Evolutionary conservation across 2,329 filamentous ascomycete species (phyloP), one percentile per base, ranked within the genome.

Genomic region (Didymella exigua): DNA sequence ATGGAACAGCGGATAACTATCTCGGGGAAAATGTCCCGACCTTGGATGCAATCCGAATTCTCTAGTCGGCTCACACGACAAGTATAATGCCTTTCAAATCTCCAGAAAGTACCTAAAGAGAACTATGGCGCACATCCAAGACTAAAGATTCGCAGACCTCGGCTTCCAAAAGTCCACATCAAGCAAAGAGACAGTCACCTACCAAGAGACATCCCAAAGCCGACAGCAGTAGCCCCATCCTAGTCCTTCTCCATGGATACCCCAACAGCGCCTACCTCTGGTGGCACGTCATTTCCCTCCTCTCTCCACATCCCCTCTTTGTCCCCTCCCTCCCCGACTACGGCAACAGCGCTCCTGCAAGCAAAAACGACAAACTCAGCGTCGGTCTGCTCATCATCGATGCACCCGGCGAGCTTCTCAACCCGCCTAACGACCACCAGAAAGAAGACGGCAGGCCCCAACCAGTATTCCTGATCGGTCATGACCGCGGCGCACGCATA

Each of bases 401-500:
- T 2, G 68, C 68, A 4, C 49, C 73, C 3, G 52, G 62, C 26
- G 62, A 63, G 1, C 58, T 67, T 34, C 24, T 69, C 13, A 48
- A 14, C 14, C 2, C 4, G 24, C 8, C 11, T 27, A 26, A 21
- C 21, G 9, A 41, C 9, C 5, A 10, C 10, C 14, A 27, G 26
- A 27, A 10, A 5, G 26, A 27, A 37, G 18, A 37, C 18, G 6
- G 11, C 34, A 37, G 2, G 10, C 19, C 4, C 9, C 34, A 23
- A 9, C 8, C 69, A 0, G 46, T 72, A 3, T 34, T 73, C 1
- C 54, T 86, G 24, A 81, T 81, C 54, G 81, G 77, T 0, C 84
- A 86, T 63, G 84, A 86, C 65, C 79, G 84, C 33, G 84, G 84
- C 7, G 84, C 80, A 0, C 74, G 82, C 24, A 77, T 85, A 2